phyloP scores from a whole-genome alignment of 495 filamentous ascomycete genomes.

The Corynascus novoguineensis region DNA sequence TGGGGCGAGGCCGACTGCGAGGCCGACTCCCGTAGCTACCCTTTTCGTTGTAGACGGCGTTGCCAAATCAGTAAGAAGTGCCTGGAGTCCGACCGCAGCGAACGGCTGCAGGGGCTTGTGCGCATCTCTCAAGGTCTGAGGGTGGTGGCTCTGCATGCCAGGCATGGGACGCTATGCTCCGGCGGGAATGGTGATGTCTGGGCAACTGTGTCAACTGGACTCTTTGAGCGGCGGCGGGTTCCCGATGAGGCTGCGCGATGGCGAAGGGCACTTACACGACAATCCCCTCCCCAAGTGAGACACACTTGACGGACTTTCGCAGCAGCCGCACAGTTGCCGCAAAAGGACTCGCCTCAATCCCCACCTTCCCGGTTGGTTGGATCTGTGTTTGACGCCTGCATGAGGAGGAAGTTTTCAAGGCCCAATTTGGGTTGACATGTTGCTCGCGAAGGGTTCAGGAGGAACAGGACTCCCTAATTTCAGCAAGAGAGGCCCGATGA shows the following conservation, averaged over 20 bases:
- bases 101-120: slow-evolving; percentile 26
- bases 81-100: slow-evolving; percentile 12
- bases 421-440: background rate
- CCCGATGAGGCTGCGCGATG: background rate
- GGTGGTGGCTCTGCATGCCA: slow-evolving; percentile 9
- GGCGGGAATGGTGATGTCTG: background rate
- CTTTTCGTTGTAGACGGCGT: background rate
- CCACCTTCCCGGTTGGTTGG: slow-evolving; percentile 13
- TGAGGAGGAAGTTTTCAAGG: background rate
- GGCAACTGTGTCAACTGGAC: background rate
- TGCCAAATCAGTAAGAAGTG: background rate
- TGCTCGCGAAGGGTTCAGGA: background rate
- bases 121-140: background rate
- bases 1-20: too few species aligned
- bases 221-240: background rate
- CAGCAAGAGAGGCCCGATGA: background rate
- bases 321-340: background rate
- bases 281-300: too few species aligned
- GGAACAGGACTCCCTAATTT: background rate
- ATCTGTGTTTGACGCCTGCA: slow-evolving; percentile 22
- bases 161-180: background rate
- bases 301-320: background rate
- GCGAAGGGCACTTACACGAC: too few species aligned
- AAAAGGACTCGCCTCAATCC: slow-evolving; percentile 15
- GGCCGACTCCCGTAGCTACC: background rate